These are phyloP conservation scores for Petunia hybrid DNA, from an alignment of 305 asterid species.

Conservation along the genomic window DNA sequence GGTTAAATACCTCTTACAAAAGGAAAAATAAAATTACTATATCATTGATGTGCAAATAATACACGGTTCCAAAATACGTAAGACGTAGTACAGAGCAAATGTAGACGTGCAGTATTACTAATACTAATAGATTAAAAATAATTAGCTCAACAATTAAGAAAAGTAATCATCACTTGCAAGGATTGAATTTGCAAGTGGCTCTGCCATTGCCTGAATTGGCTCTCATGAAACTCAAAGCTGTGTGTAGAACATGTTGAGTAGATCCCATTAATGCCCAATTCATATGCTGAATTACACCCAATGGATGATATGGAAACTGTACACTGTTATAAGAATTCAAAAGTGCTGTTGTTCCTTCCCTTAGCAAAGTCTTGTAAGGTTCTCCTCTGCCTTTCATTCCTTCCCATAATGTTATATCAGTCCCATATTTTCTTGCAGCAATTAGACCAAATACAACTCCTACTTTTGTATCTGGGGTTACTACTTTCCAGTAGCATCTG, in stretches of 20 bases:
- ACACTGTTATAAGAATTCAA: conserved; percentile 78
- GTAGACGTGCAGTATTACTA: not conserved
- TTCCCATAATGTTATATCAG: conserved; percentile 63
- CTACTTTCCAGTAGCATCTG: conserved; percentile 82
- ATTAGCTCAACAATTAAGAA: not conserved
- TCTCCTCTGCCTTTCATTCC: conserved; percentile 83
- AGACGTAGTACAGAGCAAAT: not conserved
- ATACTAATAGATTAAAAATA: not conserved
- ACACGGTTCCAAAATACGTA: too few species aligned
- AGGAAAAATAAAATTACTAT: too few species aligned
- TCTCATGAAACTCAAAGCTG: conserved; percentile 72
- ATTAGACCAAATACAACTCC: conserved; percentile 67
- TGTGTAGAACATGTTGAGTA: conserved; percentile 59
- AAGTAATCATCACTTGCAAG: conserved; percentile 64
- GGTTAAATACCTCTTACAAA: too few species aligned
- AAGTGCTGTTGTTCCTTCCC: conserved; percentile 90
- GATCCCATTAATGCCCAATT: conserved; percentile 77
- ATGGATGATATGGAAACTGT: conserved; percentile 69
- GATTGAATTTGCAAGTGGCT: conserved; percentile 64
- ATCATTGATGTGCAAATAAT: too few species aligned
- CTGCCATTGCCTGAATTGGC: conserved; percentile 71
- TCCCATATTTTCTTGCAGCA: conserved; percentile 74
- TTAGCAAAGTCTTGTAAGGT: conserved; percentile 75
- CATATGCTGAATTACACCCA: conserved; percentile 61
- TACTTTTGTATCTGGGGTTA: conserved; percentile 79